phyloP scores from a whole-genome alignment of 176 grass and related monocot species.

The Musa itinerans region DNA sequence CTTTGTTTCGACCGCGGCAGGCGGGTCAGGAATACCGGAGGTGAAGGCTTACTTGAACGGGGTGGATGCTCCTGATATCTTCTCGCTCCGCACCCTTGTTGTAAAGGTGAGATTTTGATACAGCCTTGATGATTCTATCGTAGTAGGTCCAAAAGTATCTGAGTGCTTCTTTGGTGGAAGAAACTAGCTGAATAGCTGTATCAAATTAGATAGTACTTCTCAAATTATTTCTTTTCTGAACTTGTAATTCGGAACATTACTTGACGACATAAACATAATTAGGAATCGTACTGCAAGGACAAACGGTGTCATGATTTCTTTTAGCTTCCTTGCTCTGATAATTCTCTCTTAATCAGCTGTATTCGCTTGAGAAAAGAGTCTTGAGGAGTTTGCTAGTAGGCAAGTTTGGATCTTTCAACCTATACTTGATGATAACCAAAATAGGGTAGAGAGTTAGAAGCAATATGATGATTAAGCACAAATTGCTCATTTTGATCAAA shows the following conservation, averaged over 20 bases:
- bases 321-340: neutral
- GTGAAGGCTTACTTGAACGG: conserved; percentile 97
- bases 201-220: neutral
- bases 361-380: neutral
- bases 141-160: too few species aligned
- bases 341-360: neutral
- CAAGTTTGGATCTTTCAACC: neutral
- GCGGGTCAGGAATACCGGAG: conserved; percentile 84
- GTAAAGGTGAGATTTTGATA: conserved; percentile 66
- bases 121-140: neutral
- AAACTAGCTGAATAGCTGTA: neutral
- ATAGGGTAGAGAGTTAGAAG: neutral
- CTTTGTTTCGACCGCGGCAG: conserved; percentile 67
- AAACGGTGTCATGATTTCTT: neutral
- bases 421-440: neutral
- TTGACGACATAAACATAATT: neutral
- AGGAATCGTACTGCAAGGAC: neutral
- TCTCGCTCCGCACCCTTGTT: conserved; percentile 69
- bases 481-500: conserved; percentile 8
- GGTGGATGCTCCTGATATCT: conserved; percentile 91
- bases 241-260: neutral
- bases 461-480: neutral
- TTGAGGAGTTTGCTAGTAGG: neutral
- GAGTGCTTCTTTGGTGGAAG: neutral
- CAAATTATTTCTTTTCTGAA: neutral